Evolutionary conservation across 306 rosid species (phyloP), one percentile per base, ranked within the genome.

Genomic region (Inga leiocalycina): DNA sequence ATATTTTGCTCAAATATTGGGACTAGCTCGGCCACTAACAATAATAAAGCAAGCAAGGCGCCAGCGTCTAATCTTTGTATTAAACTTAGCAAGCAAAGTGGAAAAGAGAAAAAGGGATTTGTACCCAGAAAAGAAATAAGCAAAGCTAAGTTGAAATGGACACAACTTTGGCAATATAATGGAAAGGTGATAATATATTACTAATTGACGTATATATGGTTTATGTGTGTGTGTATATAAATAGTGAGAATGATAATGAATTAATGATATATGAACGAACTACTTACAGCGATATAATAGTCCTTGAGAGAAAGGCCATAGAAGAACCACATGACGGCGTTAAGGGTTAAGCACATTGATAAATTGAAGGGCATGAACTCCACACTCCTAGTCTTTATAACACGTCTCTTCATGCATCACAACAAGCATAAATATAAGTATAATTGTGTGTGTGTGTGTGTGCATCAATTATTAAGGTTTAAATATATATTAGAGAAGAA

Each of bases 291-390:
- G 75, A 96, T 93, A 85, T 92, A 90, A 72, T 89, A 88, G 88
- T 96, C 99, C 81, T 80, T 85, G 88, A 94, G 92, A 54, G 92
- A 77, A 80, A 94, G 88, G 22, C 99, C 99, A 78, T 94, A 97
- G 86, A 91, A 97, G 92, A 97, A 97, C 99, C 99, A 94, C 90
- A 83, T 88, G 74, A 94, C 98, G 71, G 98, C 99, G 75, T 90
- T 90, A 39, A 92, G 66, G 59, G 99, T 97, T 30, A 97, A 86
- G 81, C 88, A 97, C 86, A 94, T 78, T 49, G 99, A 94, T 59
- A 97, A n/a, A 20, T 86, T 86, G 68, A 97, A 91, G 0, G 98
- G 99, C 99, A 97, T 92, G 90, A 79, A 97, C 80, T 97, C 98
- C 32, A 94, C 98, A 24, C 98, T 94, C 88, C 88, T 89, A 0